Percentiles rank a stretch among this genome's conserved stretches.
phyloP scores from a whole-genome alignment of 495 filamentous ascomycete species.

The Aspergillus kassunensis region DNA sequence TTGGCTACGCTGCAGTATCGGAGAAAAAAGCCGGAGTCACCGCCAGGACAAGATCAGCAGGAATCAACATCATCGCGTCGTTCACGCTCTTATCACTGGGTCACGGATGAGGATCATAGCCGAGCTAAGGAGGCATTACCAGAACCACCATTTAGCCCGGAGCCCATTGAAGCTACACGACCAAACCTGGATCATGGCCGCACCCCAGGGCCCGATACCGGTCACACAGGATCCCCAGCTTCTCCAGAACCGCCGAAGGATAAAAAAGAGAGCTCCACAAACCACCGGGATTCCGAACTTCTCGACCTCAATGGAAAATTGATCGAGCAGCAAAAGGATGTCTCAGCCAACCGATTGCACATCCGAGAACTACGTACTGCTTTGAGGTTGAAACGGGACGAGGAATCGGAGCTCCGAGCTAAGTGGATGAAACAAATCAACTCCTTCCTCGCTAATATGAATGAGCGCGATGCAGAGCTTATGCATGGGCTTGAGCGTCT shows the following conservation, averaged over 20 bases:
- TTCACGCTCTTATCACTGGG: too few species aligned
- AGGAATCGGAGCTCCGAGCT: constrained; percentile 4
- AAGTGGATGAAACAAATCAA: constrained; percentile 16
- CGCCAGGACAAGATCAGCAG: neutral
- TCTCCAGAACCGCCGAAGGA: neutral
- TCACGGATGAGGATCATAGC: neutral
- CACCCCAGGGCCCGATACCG: neutral
- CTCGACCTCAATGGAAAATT: neutral
- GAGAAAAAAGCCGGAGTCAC: neutral
- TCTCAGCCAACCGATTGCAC: constrained; percentile 2
- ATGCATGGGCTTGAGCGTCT: constrained; percentile 15
- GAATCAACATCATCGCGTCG: neutral
- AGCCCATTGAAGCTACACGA: neutral
- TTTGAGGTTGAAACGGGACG: constrained; percentile 14
- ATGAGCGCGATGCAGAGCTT: constrained; percentile 1
- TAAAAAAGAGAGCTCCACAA: neutral
- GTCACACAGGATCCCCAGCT: neutral
- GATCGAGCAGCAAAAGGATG: constrained; percentile 5
- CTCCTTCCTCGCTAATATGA: constrained; percentile 5
- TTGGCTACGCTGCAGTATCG: neutral
- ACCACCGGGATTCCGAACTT: neutral
- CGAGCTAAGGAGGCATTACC: neutral
- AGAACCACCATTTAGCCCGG: neutral
- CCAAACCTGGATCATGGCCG: neutral
- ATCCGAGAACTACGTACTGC: constrained; percentile 7